Evolutionary conservation across 306 rosid species (phyloP), one percentile per base, ranked within the genome.

Genomic region (Rubus parviflorus): DNA sequence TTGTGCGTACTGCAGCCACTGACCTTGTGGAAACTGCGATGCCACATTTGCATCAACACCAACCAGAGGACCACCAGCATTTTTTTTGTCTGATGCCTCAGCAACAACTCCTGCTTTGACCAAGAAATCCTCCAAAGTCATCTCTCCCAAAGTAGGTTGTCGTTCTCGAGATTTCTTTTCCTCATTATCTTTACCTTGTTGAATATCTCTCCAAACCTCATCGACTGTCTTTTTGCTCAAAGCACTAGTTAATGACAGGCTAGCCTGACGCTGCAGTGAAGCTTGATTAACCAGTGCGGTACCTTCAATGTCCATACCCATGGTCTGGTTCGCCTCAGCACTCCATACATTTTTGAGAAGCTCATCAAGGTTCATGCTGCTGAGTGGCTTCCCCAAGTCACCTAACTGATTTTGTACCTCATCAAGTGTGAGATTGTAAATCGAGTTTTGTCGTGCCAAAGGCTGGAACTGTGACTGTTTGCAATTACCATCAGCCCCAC

Each of bases 121-220:
- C 86, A 95, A 87, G 90, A 95, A 95, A 82, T 92, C 97, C 81
- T 92, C 98, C 69, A 95, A 88, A 11, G 98, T 95, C 97, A 95
- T 92, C 92, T 95, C 98, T 46, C 98, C 98, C 73, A 92, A 75
- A 58, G 97, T 92, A 45, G 90, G 86, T 14, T 85, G 97, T 68
- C 92, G 84, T 60, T 87, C 97, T 51, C 75, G 91, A 30, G 87
- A 70, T 57, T 80, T 88, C 90, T 81, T 84, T 78, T 86, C 88
- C 72, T 78, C 83, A 0, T 42, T 68, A 48, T 77, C 79, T 83
- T 92, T 92, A 70, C 81, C 77, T 81, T 88, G 93, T 61, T 90
- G 98, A 81, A 95, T 95, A 73, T 95, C 97, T 79, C 84, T 87
- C 98, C 98, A 95, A 72, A 95, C 98, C 89, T 95, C 97, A 78